Conservation (phyloP, 164 flowering plant genomes). For the Vitis vinifera region ASM3070453v1 NC_081823.1:6284501-6285000, state of each 20-base stretch:
- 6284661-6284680: not conserved
- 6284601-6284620: not conserved
- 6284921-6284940: conserved; percentile 81
- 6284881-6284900: conserved; percentile 93
- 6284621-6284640: not conserved
- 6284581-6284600: not conserved
- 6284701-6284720: conserved; percentile 56
- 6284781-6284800: conserved; percentile 93
- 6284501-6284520: too few species aligned
- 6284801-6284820: conserved; percentile 92
- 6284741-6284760: conserved; percentile 99
- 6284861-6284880: conserved; percentile 76
- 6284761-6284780: conserved; percentile 80
- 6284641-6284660: not conserved
- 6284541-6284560: too few species aligned
- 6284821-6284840: conserved; percentile 81
- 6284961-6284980: conserved; percentile 45
- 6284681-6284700: conserved; percentile 2
- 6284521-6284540: too few species aligned
- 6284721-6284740: conserved; percentile 71
- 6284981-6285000: too few species aligned
- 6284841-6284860: conserved; percentile 97
- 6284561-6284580: too few species aligned
- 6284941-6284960: conserved; percentile 90
- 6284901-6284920: conserved; percentile 99